Evolutionary conservation across 176 grass and related monocot genomes (phyloP).

Genomic region (Rhynchospora pubera): DNA sequence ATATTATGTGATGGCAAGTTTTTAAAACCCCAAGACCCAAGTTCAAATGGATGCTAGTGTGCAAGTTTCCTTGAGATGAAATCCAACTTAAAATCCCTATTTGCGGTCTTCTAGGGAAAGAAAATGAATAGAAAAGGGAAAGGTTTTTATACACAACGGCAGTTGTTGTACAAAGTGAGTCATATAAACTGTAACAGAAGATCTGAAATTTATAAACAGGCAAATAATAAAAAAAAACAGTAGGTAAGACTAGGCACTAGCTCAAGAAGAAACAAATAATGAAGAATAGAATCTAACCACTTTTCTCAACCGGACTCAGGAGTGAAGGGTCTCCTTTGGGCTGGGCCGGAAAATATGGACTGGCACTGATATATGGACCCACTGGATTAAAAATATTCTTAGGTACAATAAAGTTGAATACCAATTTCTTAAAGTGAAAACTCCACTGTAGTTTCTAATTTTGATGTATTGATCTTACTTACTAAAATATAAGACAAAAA

Average conservation of each 20-base stretch:
- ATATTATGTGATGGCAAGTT: background rate
- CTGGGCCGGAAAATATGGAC: background rate
- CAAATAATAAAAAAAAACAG: background rate
- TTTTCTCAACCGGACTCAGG: background rate
- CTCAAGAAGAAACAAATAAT: background rate
- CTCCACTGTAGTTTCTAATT: no score
- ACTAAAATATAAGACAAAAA: no score
- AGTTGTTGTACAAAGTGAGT: background rate
- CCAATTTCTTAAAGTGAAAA: no score
- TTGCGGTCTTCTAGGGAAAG: background rate
- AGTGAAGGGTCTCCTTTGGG: background rate
- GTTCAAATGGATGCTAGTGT: background rate
- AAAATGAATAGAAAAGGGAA: background rate
- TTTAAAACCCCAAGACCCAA: background rate
- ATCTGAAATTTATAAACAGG: background rate
- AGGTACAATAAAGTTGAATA: no score
- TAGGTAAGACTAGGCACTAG: background rate
- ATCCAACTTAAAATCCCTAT: background rate
- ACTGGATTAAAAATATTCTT: no score
- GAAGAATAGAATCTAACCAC: background rate
- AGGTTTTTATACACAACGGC: background rate
- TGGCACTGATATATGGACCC: background rate
- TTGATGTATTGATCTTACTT: no score
- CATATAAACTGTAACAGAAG: background rate
- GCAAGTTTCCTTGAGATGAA: background rate